Conservation (phyloP, 306 rosid genomes). For the Ormosia semicastrata region DNA sequence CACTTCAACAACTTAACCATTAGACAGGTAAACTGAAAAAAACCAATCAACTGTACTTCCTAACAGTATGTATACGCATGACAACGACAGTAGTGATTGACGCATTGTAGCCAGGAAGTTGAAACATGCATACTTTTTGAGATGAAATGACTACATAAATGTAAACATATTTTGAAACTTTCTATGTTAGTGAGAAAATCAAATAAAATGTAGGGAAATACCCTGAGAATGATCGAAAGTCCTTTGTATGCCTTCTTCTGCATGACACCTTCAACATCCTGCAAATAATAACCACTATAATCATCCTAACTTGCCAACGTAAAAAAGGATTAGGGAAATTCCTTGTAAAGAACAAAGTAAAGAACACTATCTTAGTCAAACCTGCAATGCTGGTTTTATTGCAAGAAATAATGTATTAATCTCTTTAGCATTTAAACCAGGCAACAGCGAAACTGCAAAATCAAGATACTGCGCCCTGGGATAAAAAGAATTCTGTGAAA, state of each 20-base stretch:
- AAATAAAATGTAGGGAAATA: slow-evolving; percentile 37
- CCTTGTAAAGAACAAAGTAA: slow-evolving; percentile 13
- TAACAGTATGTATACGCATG: not conserved
- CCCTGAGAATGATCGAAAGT: slow-evolving; percentile 78
- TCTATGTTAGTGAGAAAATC: not conserved
- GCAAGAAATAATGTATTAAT: slow-evolving; percentile 53
- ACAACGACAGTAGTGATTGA: not conserved
- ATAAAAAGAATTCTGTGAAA: slow-evolving; percentile 30
- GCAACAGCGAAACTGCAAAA: slow-evolving; percentile 71
- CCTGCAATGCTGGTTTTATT: slow-evolving; percentile 76
- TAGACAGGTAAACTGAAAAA: not conserved
- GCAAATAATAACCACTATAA: slow-evolving; percentile 33
- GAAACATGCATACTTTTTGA: not conserved
- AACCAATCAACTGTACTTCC: not conserved
- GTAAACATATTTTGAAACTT: not conserved
- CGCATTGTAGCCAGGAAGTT: not conserved
- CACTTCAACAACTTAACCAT: slow-evolving; percentile 1
- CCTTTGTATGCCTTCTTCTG: slow-evolving; percentile 98
- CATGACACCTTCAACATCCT: slow-evolving; percentile 81
- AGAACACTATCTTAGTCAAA: slow-evolving; percentile 26
- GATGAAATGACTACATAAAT: not conserved
- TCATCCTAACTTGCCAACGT: not conserved
- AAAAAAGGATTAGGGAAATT: not conserved
- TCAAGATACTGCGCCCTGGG: slow-evolving; percentile 75
- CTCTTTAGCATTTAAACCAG: slow-evolving; percentile 63